phyloP scores from a whole-genome alignment of 768 basidiomycete genomes.

The Nevesoporus exiguus region DNA sequence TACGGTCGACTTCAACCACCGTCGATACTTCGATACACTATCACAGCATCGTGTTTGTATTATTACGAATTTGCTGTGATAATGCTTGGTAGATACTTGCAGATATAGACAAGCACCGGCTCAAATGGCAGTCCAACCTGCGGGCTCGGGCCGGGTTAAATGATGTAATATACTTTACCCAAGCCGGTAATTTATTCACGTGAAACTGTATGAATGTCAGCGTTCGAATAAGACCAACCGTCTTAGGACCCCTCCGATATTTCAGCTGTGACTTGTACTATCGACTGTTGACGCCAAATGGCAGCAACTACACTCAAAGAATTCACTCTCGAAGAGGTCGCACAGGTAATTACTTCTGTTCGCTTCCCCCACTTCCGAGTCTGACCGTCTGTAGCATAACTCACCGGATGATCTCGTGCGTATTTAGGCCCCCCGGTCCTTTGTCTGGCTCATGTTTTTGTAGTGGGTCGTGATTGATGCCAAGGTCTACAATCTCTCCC shows the following conservation, averaged over 20 bases:
- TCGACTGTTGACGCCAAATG: conserved; percentile 8
- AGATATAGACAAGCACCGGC: no score
- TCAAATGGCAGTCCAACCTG: no score
- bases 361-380: background rate
- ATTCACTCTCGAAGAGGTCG: conserved; percentile 57
- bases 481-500: conserved; percentile 79
- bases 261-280: background rate
- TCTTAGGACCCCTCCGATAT: background rate
- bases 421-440: background rate
- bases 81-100: no score
- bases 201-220: background rate
- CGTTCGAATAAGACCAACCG: background rate
- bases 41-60: no score
- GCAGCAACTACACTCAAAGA: conserved; percentile 37
- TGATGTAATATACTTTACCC: background rate
- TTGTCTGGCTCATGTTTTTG: background rate
- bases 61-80: no score
- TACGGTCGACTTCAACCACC: no score
- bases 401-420: conserved; percentile 70
- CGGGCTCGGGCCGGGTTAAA: no score
- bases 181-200: background rate
- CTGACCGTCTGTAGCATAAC: conserved; percentile 53
- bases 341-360: conserved; percentile 37
- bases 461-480: conserved; percentile 85
- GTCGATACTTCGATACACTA: no score